Evolutionary conservation across 208 protist species (phyloP).

Genomic region (Giardia duodenalis): DNA sequence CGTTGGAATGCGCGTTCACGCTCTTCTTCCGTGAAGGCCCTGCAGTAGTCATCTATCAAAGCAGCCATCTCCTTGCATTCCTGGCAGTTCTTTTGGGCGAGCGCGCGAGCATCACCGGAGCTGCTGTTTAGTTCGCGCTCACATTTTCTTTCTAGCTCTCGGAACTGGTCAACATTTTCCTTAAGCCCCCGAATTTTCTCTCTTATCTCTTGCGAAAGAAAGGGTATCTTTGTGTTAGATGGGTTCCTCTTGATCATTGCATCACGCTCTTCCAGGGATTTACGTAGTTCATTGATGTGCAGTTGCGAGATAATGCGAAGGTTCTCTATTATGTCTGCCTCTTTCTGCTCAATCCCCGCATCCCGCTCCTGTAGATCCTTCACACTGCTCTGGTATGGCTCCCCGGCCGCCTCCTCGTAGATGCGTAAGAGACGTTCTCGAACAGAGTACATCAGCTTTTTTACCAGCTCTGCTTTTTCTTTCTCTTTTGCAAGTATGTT

Average conservation of each 20-base stretch:
- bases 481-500: too few relatives aligned
- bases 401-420: neutral
- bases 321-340: neutral
- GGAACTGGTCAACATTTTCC: neutral
- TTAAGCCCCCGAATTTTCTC: neutral
- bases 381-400: neutral
- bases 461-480: neutral
- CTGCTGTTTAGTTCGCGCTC: neutral
- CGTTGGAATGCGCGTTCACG: neutral
- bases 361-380: neutral
- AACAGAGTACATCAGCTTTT: neutral
- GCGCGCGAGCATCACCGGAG: neutral
- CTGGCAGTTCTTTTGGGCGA: neutral
- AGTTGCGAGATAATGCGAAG: neutral
- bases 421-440: neutral
- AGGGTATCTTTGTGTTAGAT: neutral
- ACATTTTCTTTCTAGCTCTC: neutral
- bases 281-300: neutral
- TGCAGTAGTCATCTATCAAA: neutral
- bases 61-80: neutral
- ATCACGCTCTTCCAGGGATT: neutral
- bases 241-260: neutral
- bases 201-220: neutral
- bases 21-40: neutral
- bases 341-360: neutral